A percentile compares a stretch with the other conserved stretches of the same genome.
These are phyloP conservation scores for Solanum paucissectum DNA, from an alignment of 257 asterid genomes.

Conservation along the genomic window DNA sequence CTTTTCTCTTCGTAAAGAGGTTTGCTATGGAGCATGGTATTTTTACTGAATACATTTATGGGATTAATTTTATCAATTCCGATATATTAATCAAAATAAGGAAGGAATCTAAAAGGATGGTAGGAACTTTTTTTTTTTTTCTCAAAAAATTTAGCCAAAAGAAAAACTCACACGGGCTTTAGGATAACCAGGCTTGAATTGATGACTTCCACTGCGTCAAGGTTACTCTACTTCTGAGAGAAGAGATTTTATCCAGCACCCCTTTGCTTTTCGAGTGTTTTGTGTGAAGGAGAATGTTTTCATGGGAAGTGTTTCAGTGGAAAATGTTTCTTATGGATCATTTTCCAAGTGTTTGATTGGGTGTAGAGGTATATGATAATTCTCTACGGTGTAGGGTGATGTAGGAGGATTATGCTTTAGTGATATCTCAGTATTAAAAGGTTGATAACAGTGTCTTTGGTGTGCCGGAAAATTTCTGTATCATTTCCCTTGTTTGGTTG, in stretches of 20 bases:
- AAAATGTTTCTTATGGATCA: neutral
- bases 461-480: neutral
- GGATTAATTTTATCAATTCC: neutral
- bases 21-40: neutral
- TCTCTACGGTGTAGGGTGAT: neutral
- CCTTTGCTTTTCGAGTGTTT: neutral
- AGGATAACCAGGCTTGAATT: neutral
- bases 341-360: neutral
- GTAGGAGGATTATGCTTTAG: neutral
- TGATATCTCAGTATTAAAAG: neutral
- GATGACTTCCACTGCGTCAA: neutral
- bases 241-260: neutral
- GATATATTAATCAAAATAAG: neutral
- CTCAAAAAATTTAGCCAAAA: neutral
- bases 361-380: neutral
- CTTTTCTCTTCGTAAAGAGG: neutral
- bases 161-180: neutral
- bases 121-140: neutral
- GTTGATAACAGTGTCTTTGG: neutral
- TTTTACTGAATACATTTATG: neutral
- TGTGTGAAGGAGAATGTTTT: neutral
- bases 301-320: neutral
- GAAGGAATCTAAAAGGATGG: neutral
- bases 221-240: neutral
- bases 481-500: neutral